These are phyloP conservation scores for Euphorbia tirucalli DNA, from an alignment of 345 rosid genomes.

Conservation along the genomic window DNA sequence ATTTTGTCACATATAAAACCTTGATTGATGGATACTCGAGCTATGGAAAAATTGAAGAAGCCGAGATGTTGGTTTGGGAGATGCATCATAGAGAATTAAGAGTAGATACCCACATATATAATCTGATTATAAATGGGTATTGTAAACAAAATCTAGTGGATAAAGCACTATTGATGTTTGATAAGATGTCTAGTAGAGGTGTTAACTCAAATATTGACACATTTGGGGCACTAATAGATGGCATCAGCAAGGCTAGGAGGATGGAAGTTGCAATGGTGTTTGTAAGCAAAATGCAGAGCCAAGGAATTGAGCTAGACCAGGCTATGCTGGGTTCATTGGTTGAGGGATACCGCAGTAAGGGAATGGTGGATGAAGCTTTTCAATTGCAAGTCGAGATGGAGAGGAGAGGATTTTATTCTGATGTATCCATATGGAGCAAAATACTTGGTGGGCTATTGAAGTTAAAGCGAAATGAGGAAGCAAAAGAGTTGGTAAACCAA, in stretches of 20 bases:
- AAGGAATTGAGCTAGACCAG: constrained; percentile 41
- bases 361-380: constrained; percentile 38
- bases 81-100: constrained; percentile 44
- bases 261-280: constrained; percentile 35
- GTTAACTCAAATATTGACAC: constrained; percentile 43
- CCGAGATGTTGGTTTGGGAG: constrained; percentile 37
- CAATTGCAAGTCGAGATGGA: constrained; percentile 38
- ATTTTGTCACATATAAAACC: constrained; percentile 34
- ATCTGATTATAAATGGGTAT: constrained; percentile 39
- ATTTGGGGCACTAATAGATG: constrained; percentile 38
- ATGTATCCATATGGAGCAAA: constrained; percentile 16
- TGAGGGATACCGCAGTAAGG: constrained; percentile 35
- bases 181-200: constrained; percentile 37
- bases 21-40: constrained; percentile 47
- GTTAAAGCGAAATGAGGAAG: constrained; percentile 23
- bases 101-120: constrained; percentile 45
- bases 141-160: constrained; percentile 30
- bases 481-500: constrained; percentile 25
- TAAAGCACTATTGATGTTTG: constrained; percentile 32
- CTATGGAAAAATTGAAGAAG: constrained; percentile 46
- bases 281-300: constrained; percentile 34
- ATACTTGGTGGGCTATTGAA: constrained; percentile 29
- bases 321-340: constrained; percentile 28
- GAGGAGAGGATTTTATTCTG: constrained; percentile 33
- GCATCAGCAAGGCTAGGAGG: constrained; percentile 37